Base-by-base conservation (phyloP, 2,329 filamentous ascomycete species). In the Nectriaceae sp. region DNA sequence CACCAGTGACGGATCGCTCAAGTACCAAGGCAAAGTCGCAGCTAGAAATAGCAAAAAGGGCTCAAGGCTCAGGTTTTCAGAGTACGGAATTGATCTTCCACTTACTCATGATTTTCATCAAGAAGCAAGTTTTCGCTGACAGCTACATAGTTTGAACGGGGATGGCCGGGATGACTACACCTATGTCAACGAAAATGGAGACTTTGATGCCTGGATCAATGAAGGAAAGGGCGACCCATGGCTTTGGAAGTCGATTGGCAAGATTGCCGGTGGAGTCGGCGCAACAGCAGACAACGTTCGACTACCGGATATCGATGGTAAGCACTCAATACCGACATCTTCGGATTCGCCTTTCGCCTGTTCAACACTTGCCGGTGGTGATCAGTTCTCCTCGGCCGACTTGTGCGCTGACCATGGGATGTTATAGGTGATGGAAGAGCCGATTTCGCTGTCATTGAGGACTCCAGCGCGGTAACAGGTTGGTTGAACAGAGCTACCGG, bases 141-240 rank as follows among this genome's bases (percentile, higher is more conserved):
- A 3, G 18, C 10, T 3, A 13, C 2, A 3, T 24, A 49, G 47
- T 6, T 40, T 49, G 22, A 49, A 49, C 20, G 42, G 47, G 2
- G 47, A 49, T 21, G 47, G 47, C 4, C 29, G 42, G 21, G 47
- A 46, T 18, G 47, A 49, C 33, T 49, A 46, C 5, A 40, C 46
- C 5, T 49, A 22, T 13, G n/a, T 46, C 21, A 37, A 46, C 10
- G 40, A 44, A 4, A 48, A 21, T 2, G 46, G 46, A 20, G 40
- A 43, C 2, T 31, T 48, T 5, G 16, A 20, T 21, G 46, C 20
- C 5, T 48, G 46, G 46, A 48, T 48, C 16, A 31, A 48, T 24
- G 20, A 31, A 31, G 26, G 26, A 8, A 8, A 8, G 8, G 15
- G 26, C 26, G 26, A 31, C 15, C 8, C 8, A 8, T 31, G 26